Percentiles rank a stretch among this genome's conserved stretches.
Evolutionary conservation across 257 asterid genomes (phyloP).

Genomic region (Perilla frutescens): DNA sequence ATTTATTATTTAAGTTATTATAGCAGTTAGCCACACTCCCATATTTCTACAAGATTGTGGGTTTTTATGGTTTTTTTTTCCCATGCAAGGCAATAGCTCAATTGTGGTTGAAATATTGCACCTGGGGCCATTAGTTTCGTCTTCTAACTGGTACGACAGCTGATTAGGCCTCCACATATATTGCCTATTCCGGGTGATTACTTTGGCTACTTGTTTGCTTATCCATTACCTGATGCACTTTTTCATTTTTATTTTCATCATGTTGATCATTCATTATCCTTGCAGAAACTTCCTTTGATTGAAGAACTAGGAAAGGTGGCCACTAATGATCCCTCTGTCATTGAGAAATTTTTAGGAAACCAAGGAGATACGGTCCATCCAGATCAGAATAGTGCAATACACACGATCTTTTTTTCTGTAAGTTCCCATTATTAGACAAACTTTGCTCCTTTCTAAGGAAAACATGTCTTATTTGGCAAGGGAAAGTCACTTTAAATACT

Average conservation of each 20-base stretch:
- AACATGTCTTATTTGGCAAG: neutral
- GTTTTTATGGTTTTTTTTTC: constrained; percentile 12
- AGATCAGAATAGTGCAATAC: constrained; percentile 69
- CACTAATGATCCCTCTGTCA: constrained; percentile 88
- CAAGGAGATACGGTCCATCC: constrained; percentile 64
- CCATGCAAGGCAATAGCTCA: constrained; percentile 33
- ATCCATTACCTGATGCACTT: constrained; percentile 15
- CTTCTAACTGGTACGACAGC: too few relatives aligned
- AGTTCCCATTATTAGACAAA: neutral
- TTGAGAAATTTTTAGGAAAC: constrained; percentile 69
- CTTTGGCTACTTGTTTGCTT: constrained; percentile 8
- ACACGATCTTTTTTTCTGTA: constrained; percentile 52
- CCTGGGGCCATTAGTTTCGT: too few relatives aligned
- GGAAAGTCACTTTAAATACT: neutral
- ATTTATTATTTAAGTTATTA: too few relatives aligned
- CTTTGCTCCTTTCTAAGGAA: neutral
- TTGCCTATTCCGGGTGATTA: constrained; percentile 63
- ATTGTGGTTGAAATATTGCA: constrained; percentile 39
- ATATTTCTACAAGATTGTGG: constrained; percentile 14
- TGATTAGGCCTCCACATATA: too few relatives aligned
- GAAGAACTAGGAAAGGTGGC: constrained; percentile 78
- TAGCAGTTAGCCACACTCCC: neutral
- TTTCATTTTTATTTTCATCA: neutral
- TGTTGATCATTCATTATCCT: constrained; percentile 22
- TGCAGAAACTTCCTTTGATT: constrained; percentile 81